These are phyloP conservation scores for Pyrenula massariospora DNA, from an alignment of 495 filamentous ascomycete species.

Conservation along the genomic window DNA sequence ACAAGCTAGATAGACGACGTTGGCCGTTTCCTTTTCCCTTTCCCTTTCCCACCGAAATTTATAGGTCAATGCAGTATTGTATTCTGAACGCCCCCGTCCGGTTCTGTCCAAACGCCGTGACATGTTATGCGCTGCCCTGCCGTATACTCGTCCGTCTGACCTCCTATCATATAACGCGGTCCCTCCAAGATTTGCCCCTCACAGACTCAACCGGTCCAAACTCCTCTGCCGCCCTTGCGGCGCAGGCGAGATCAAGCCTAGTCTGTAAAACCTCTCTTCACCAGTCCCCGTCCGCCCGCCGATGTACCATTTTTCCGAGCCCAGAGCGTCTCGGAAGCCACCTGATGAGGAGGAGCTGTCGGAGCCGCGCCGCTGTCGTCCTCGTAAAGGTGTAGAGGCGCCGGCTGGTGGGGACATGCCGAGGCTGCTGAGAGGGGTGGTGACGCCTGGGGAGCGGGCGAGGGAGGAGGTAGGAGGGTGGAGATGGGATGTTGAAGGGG, in stretches of 20 bases:
- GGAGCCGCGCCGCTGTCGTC: conserved; percentile 55
- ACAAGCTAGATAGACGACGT: no score
- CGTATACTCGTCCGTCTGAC: no score
- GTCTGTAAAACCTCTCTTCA: conserved; percentile 77
- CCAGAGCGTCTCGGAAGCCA: conserved; percentile 61
- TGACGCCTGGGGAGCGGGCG: conserved; percentile 7
- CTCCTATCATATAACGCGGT: no score
- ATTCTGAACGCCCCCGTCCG: no score
- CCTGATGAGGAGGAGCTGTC: conserved; percentile 57
- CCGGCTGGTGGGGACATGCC: conserved; percentile 20
- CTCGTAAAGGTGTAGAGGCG: conserved; percentile 30
- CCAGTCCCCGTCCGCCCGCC: conserved; percentile 74
- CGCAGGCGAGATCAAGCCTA: conserved; percentile 50
- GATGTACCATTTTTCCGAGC: conserved; percentile 80
- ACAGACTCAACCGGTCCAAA: conserved; percentile 52
- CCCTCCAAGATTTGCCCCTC: no score
- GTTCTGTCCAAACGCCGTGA: no score
- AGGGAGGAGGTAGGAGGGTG: conserved; percentile 6
- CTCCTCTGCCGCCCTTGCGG: conserved; percentile 46
- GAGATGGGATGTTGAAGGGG: conserved; percentile 15
- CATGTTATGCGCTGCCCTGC: no score
- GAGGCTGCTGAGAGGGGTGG: conserved; percentile 27
- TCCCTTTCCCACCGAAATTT: no score
- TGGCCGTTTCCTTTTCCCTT: no score
- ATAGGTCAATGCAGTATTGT: no score